Base-by-base conservation (phyloP, 2,329 filamentous ascomycete genomes). In the Phoma sp. region DNA sequence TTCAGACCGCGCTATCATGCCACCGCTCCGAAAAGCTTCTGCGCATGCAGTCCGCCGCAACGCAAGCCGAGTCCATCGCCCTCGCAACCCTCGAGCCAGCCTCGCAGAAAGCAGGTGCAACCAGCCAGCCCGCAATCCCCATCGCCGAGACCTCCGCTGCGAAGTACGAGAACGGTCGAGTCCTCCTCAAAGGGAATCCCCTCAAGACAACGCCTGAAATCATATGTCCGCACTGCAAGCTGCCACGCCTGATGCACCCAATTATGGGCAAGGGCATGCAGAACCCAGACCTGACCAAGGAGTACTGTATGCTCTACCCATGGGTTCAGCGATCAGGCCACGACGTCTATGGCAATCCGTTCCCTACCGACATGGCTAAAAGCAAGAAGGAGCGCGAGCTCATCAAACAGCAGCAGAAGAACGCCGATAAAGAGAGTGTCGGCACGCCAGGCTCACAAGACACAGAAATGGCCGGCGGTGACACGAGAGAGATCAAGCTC, bases 311-410 rank as follows among this genome's bases (percentile, higher is more conserved):
- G 75, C 87, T 87, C 62, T 86, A 89, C 57, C 89, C 90, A 0
- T 93, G 89, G 79, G 89, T 91, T 57, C 85, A 90, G 63, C 88
- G 90, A 71, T 81, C 86, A 2, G 89, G 89, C 57, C 89, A 87
- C 76, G 90, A 94, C 74, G 91, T 93, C 61, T 92, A 92, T 74
- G 90, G 89, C 45, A 91, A 92, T 75, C 90, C 88, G 25, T 93
- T 90, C 83, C 87, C 90, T 13, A 87, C 86, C 17, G 88, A 88
- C 21, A 84, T 88, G 57, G 89, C 89, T 57, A 90, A 90, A 80
- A 92, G 89, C 64, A 82, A 77, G 83, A 92, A 90, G 81, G 89
- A 88, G 72, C 86, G 87, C 78, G 85, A 87, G 72, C 68, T 77
- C 47, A 71, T 76, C 51, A 73, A 77, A 69, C 65, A 78, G 61